Evolutionary conservation across 768 basidiomycete genomes (phyloP), one percentile per base, ranked within the genome.

Genomic region (Hygrophorus russula): DNA sequence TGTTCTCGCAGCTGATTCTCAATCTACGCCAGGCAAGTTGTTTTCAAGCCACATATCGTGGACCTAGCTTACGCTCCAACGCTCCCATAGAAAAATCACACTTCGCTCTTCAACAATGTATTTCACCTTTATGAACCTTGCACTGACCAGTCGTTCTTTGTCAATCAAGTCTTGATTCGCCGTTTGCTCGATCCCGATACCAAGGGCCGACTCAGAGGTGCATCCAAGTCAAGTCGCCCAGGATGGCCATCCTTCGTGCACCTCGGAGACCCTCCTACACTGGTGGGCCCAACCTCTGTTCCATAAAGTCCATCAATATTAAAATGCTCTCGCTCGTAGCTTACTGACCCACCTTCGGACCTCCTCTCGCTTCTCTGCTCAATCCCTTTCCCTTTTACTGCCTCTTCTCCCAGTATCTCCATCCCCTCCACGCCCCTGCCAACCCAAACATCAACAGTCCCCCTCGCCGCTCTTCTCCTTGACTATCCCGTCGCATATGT

Each of bases 401-500:
- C 37, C 37, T 4, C 33, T 15, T 10, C 8, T 10, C 42, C 12
- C 34, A 35, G 10, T 14, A 12, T 17, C 17, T 27, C 35, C 43
- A 37, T 15, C 9, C 30, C 5, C 10, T 11, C 28, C 17, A 15
- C 34, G 11, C 43, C 7, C 8, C 12, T 5, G n/a, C 37, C 19
- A 24, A 24, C 37, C n/a, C 20, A 24, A 5, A 13, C n/a, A 13
- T 13, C 20, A 3, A 13, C 24, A 13, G 36, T 82, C 33, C 71
- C 80, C 11, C 61, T 82, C 4, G 76, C 80, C 3, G 80, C 68
- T 1, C 46, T 78, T 6, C 55, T 82, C 18, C 68, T 82, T 28
- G 79, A 79, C 46, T 82, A 82, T 50, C 73, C 74, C 7, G 68
- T 80, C 7, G 66, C 69, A 17, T 78, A 78, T 39, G 53, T 69